Base-by-base conservation (phyloP, 2,329 filamentous ascomycete genomes). In the Penicillium sp. region DNA sequence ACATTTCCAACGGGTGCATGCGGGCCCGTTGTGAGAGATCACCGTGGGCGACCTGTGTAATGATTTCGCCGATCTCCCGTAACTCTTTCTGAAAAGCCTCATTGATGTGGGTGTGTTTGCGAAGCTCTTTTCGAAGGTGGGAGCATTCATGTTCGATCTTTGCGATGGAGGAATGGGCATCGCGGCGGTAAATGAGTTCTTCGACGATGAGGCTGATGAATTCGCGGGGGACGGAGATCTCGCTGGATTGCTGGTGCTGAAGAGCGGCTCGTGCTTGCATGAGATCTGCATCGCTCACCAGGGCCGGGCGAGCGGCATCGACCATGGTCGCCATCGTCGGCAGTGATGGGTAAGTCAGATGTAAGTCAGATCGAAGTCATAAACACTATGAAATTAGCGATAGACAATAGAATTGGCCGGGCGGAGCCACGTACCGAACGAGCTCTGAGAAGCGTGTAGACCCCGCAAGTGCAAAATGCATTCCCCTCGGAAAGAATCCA, bases 41-140 rank as follows among this genome's bases (percentile, higher is more conserved):
- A 13, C 62, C 62, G 59, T 62, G 56, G n/a, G 65, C 55, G 3
- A 68, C 57, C 38, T 68, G 60, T 22, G 65, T 65, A 31, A 68
- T 61, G 34, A 66, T 63, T 45, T 66, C 62, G n/a, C 63, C 63
- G 38, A 66, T 66, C 54, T 65, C 62, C 16, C 61, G 55, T 5
- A 66, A 38, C 44, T 65, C 63, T 39, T 65, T 64, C n/a, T 66
- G 63, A n/a, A 66, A 66, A 1, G 62, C 63, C 42, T 65, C 62
- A 50, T 66, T 66, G 53, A 65, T 62, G 39, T 66, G 61, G 9
- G 55, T 65, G 29, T 65, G 62, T 47, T 64, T 65, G 27, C 58
- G 62, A 9, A 66, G 55, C 41, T 65, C 63, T 13, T 62, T 62
- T 3, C 61, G 59, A 3, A 64, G 56, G n/a, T 51, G 48, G 3